Evolutionary conservation across 495 filamentous ascomycete species (phyloP), one percentile per base, ranked within the genome.

Genomic region (Podospora australis): DNA sequence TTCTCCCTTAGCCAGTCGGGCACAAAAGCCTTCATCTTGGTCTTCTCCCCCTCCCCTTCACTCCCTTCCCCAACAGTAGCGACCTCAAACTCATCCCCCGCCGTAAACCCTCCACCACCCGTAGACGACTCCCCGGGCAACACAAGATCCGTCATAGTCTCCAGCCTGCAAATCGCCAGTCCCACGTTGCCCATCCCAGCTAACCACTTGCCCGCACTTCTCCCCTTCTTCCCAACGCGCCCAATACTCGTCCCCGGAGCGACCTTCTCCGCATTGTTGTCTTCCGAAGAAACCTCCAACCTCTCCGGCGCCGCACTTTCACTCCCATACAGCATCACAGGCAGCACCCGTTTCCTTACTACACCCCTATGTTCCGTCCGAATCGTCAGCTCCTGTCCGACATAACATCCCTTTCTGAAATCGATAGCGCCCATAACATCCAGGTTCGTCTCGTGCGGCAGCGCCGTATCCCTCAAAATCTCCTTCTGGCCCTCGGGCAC

Each of bases 361-460:
- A 98, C 87, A 28, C 92, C 92, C 2, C 84, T 90, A 65, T 97
- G 92, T 59, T 88, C 82, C 0, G 94, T 97, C 20, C 92, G 81
- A 38, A 96, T 95, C 6, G 94, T 97, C 44, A 97, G 73, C 63
- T 98, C 92, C 69, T 98, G 92, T 0, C 92, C 92, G 0, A 97
- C 82, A 65, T 98, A 98, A 66, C 92, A 98, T 1, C 92, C 92
- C 69, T 98, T 98, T 39, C 80, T 77, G 67, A 94, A 98, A 70
- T 96, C 89, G 34, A 97, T 78, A 3, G 76, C 94, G 14, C 76
- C 73, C 74, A 83, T 82, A 53, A 86, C 72, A 65, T 98, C 92
- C 53, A 96, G 71, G 63, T 95, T 92, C 49, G 70, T 81, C 63
- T 96, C 89, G 53, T 84, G 80, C 17, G 90, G 88, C 38, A 97